Evolutionary conservation across 768 basidiomycete genomes (phyloP).

Genomic region (Phaeotremella skinneri): DNA sequence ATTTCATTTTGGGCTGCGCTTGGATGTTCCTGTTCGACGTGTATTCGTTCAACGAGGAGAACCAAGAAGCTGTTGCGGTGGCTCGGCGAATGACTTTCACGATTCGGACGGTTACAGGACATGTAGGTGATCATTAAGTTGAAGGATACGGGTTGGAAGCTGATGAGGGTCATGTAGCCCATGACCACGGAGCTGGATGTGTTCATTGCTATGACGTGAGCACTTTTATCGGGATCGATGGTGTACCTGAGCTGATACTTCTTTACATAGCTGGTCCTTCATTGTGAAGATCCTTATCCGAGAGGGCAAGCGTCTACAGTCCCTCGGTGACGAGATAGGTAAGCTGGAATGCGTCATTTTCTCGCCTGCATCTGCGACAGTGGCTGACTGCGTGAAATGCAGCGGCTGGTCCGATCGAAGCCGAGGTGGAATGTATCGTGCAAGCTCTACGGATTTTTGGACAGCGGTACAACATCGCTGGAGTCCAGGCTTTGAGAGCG

Average conservation of each 20-base stretch:
- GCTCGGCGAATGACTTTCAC: conserved; percentile 30
- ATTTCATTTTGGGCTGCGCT: conserved; percentile 44
- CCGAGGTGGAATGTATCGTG: conserved; percentile 31
- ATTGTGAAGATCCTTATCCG: conserved; percentile 39
- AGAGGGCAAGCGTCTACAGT: conserved; percentile 39
- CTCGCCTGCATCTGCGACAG: neutral
- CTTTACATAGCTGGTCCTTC: conserved; percentile 34
- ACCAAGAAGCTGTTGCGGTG: conserved; percentile 30
- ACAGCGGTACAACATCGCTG: conserved; percentile 25
- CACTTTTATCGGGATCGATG: neutral
- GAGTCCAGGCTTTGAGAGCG: conserved; percentile 31
- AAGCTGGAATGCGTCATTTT: conserved; percentile 4
- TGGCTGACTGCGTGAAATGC: neutral
- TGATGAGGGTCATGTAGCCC: neutral
- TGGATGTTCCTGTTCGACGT: conserved; percentile 42
- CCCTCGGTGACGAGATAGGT: conserved; percentile 28
- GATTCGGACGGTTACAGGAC: conserved; percentile 13
- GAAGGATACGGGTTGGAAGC: neutral
- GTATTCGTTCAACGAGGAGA: conserved; percentile 28
- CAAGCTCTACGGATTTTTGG: conserved; percentile 29
- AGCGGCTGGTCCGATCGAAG: conserved; percentile 29
- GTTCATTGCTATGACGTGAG: conserved; percentile 45
- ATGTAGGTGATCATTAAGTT: neutral
- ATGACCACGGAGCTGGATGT: conserved; percentile 34
- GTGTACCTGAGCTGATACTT: neutral